These are phyloP conservation scores for Alternaria brassicae DNA, from an alignment of 2,329 filamentous ascomycete species.

Conservation along the genomic window DNA sequence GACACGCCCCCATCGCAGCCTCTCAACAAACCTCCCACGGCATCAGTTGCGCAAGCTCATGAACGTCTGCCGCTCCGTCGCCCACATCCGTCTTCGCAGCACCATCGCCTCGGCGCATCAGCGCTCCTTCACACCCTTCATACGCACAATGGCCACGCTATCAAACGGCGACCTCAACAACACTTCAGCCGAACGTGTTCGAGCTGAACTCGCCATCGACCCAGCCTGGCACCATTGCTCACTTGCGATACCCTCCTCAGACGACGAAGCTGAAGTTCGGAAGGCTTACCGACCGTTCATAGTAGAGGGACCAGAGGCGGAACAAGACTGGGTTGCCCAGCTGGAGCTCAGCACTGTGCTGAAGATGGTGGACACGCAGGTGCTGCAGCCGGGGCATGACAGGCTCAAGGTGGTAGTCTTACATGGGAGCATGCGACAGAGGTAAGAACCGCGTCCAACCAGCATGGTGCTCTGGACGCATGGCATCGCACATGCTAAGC, in stretches of 20 bases:
- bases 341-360: slow-evolving; percentile 64
- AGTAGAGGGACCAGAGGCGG: slow-evolving; percentile 47
- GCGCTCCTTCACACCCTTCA: background rate
- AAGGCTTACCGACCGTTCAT: slow-evolving; percentile 66
- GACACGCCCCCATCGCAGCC: background rate
- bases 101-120: background rate
- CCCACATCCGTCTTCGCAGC: background rate
- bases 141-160: background rate
- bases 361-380: slow-evolving; percentile 59
- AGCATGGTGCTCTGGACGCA: background rate
- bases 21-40: background rate
- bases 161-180: slow-evolving; percentile 38
- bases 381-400: slow-evolving; percentile 47
- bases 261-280: slow-evolving; percentile 59
- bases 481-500: background rate
- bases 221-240: slow-evolving; percentile 28
- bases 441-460: slow-evolving; percentile 22
- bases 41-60: background rate
- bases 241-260: slow-evolving; percentile 54
- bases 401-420: slow-evolving; percentile 66
- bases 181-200: slow-evolving; percentile 26
- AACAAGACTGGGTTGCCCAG: slow-evolving; percentile 62
- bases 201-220: slow-evolving; percentile 21
- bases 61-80: background rate
- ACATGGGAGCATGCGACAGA: slow-evolving; percentile 64